A percentile compares a stretch with the other conserved stretches of the same genome.
phyloP scores from a whole-genome alignment of 1,139 yeast genomes.

The Blastobotrys indianensis region DNA sequence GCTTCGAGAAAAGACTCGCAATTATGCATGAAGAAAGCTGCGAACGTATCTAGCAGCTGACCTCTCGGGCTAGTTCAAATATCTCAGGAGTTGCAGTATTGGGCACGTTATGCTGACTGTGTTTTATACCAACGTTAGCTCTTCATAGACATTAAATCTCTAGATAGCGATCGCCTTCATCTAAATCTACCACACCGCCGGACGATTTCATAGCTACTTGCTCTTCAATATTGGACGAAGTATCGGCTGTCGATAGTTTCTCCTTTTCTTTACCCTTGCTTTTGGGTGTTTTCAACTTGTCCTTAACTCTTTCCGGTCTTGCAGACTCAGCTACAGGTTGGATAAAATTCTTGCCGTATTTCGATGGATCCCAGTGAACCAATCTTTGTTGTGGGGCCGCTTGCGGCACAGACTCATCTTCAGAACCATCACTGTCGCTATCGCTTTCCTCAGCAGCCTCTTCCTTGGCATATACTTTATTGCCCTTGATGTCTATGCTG shows the following conservation, averaged over 20 bases:
- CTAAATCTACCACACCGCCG: conserved; percentile 15
- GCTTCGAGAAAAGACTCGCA: no score
- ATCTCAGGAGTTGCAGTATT: no score
- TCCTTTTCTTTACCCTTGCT: conserved; percentile 4
- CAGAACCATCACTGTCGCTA: conserved; percentile 17
- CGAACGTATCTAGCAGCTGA: no score
- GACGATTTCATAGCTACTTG: conserved; percentile 6
- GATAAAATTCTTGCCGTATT: conserved; percentile 33
- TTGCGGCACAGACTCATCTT: not conserved
- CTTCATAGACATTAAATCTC: no score
- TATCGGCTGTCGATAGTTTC: not conserved
- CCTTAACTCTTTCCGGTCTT: not conserved
- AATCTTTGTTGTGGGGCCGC: conserved; percentile 12
- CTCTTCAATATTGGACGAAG: no score
- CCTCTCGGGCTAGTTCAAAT: no score
- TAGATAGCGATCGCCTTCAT: conserved; percentile 16
- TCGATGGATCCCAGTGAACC: conserved; percentile 24
- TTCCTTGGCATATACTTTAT: conserved; percentile 51
- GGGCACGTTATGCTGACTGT: no score
- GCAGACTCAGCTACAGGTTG: conserved; percentile 19
- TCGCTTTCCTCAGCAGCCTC: conserved; percentile 18
- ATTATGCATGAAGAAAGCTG: no score
- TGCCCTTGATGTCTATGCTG: conserved; percentile 73
- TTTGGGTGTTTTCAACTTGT: not conserved
- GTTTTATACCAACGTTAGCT: no score